Conservation (phyloP, 805 yeast genomes). For the Lachancea sp. region DNA sequence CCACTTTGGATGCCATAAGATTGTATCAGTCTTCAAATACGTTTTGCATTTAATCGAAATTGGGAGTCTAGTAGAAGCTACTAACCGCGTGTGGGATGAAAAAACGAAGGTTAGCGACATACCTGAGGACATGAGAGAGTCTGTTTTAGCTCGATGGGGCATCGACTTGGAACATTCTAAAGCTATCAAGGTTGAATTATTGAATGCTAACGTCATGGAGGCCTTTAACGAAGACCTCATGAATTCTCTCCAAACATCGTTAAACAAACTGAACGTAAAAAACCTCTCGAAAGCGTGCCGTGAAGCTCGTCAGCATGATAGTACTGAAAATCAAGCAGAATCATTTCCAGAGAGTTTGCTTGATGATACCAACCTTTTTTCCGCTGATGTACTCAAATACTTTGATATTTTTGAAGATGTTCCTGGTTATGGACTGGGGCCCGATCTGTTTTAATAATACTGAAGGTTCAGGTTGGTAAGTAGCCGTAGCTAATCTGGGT, state of each 20-base stretch:
- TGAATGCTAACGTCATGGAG: conserved; percentile 1
- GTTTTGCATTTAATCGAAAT: conserved; percentile 5
- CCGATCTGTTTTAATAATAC: neutral
- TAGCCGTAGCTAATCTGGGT: neutral
- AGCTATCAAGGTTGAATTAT: conserved; percentile 4
- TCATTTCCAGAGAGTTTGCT: neutral
- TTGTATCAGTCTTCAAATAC: conserved; percentile 3
- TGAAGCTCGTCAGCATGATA: neutral
- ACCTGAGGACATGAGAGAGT: conserved; percentile 1
- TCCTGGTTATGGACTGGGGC: neutral
- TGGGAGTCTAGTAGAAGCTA: conserved; percentile 4
- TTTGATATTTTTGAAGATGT: conserved; percentile 2
- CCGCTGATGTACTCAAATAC: neutral
- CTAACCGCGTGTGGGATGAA: conserved; percentile 10
- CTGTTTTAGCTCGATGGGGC: conserved; percentile 6
- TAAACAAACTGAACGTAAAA: neutral
- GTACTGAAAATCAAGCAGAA: neutral
- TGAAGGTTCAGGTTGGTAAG: too few species aligned
- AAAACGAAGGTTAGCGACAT: neutral
- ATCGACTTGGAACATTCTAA: conserved; percentile 5
- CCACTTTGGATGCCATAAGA: neutral
- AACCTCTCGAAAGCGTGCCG: neutral
- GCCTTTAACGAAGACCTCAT: conserved; percentile 1
- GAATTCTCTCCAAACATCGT: neutral
- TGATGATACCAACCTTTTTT: conserved; percentile 1